Base-by-base conservation (phyloP, 2,329 filamentous ascomycete species). In the Apiospora hydei region DNA sequence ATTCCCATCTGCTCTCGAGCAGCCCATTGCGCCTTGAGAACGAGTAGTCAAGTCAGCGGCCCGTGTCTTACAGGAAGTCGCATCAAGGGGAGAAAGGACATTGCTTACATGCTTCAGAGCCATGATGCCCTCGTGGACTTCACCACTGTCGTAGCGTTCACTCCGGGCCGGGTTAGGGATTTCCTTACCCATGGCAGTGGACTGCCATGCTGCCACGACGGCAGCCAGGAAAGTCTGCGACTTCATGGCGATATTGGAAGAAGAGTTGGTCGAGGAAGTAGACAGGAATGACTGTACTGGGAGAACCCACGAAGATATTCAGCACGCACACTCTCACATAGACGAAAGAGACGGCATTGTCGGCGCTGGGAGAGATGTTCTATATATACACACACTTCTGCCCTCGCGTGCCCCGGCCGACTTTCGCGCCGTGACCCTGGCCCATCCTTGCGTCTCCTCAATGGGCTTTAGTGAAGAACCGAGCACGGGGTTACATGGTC, bases 111-210 rank as follows among this genome's bases (percentile, higher is more conserved):
- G 69, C 57, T 73, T 73, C 66, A 34, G 34, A 34, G 46, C 53
- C 72, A 73, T 73, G 70, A 73, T 71, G 38, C 69, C 69, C 57
- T 70, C 69, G 68, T 73, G 72, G 41, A 73, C 70, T 21, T 66
- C 47, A n/a, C 72, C 72, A 26, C 72, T 73, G 16, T 71, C 70
- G 67, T 73, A 73, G 11, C 47, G 46, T 5, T 43, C 68, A 4
- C n/a, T 41, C 18, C 47, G 46, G 11, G 11, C 30, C 34, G 68
- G 68, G 49, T 69, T 69, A 16, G 68, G 68, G 47, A 69, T 69
- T 47, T 69, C 68, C 47, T 69, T 69, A 13, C 16, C 46, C 46
- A 57, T 41, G 68, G 49, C 46, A 26, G 47, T 51, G 14, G 68
- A 51, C n/a, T 69, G 68, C 46, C 68, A 69, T 69, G 46, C 68